phyloP scores from a whole-genome alignment of 2,329 filamentous ascomycete genomes.

The Colletotrichum scovillei region DNA sequence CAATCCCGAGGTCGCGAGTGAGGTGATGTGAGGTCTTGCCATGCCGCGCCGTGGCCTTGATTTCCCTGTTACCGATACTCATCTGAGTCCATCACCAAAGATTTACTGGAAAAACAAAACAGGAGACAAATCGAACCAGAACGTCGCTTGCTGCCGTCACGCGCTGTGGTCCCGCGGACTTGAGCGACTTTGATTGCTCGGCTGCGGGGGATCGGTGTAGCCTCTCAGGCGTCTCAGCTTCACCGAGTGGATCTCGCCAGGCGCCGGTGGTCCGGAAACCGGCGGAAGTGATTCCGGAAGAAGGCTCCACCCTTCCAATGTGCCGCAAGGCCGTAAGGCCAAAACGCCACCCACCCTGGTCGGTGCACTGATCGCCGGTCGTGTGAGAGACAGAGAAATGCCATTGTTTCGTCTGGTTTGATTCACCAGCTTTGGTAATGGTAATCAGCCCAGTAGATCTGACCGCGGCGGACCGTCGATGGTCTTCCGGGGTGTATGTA shows the following conservation, averaged over 20 bases:
- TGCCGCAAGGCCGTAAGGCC: constrained; percentile 15
- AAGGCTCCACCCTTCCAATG: neutral
- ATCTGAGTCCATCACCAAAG: too few relatives aligned
- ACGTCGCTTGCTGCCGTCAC: neutral
- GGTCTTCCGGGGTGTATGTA: constrained; percentile 13
- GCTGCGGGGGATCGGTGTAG: constrained; percentile 11
- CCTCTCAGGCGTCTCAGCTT: neutral
- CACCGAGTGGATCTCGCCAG: constrained; percentile 28
- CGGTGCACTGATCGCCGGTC: constrained; percentile 24
- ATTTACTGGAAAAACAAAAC: neutral
- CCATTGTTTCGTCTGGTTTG: constrained; percentile 32
- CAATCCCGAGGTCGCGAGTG: neutral
- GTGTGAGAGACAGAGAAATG: constrained; percentile 24
- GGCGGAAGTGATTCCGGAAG: constrained; percentile 27
- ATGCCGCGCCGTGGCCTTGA: neutral
- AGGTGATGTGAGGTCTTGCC: neutral
- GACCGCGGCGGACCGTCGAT: constrained; percentile 7
- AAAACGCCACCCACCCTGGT: neutral
- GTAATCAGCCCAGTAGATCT: neutral
- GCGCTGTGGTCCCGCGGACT: neutral
- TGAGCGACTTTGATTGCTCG: neutral
- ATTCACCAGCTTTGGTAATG: constrained; percentile 19
- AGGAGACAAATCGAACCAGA: neutral
- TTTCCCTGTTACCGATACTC: neutral
- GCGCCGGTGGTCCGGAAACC: constrained; percentile 28